These are phyloP conservation scores for Aphanocladium album DNA, from an alignment of 2,329 filamentous ascomycete genomes.

Conservation along the genomic window DNA sequence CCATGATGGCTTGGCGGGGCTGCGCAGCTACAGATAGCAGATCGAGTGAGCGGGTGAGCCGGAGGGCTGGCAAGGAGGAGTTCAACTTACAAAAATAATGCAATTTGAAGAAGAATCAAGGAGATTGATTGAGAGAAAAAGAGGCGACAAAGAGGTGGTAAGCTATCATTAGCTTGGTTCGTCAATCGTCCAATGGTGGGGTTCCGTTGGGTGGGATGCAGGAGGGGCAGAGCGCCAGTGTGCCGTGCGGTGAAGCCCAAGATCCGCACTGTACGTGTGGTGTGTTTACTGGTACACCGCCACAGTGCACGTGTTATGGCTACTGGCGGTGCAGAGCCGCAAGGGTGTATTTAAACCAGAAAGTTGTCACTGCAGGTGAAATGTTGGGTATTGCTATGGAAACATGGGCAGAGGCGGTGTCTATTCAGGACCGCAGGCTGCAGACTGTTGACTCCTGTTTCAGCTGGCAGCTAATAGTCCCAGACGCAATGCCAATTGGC, in stretches of 20 bases:
- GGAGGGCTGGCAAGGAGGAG: neutral
- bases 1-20: conserved; percentile 50
- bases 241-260: conserved; percentile 5
- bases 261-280: conserved; percentile 7
- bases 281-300: neutral
- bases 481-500: neutral
- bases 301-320: conserved; percentile 8
- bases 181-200: conserved; percentile 12
- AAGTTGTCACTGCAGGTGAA: neutral
- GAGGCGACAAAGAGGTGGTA: conserved; percentile 9
- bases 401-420: neutral
- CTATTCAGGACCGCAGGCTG: neutral
- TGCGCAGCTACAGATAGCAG: conserved; percentile 9
- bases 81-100: neutral
- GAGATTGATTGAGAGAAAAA: conserved; percentile 18
- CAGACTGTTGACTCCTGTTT: neutral
- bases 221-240: neutral
- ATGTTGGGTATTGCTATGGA: neutral
- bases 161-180: conserved; percentile 11
- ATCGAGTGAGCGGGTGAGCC: neutral
- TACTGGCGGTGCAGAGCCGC: conserved; percentile 1
- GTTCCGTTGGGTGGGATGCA: conserved; percentile 9
- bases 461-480: neutral
- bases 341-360: neutral
- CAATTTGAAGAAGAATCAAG: conserved; percentile 6